A percentile compares a stretch with the other conserved stretches of the same genome.
Conservation (phyloP, 352 stramenopile species). For the Phytophthora aleatoria region DNA sequence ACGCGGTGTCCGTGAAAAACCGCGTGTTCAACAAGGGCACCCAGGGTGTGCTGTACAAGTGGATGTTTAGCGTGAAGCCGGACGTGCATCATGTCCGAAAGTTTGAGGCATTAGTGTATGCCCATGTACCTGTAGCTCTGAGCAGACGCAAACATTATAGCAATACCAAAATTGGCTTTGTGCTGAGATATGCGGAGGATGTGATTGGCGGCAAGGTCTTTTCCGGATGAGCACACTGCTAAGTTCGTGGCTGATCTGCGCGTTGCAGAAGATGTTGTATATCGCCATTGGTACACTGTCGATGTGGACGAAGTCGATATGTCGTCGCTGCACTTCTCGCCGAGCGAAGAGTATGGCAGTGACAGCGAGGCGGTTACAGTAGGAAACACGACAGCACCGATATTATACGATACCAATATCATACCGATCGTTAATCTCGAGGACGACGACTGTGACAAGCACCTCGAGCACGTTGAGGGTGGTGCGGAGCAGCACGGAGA, state of each 20-base stretch:
- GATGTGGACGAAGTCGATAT: not conserved
- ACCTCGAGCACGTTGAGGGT: too few relatives aligned
- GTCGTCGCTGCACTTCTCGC: not conserved
- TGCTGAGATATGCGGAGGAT: not conserved
- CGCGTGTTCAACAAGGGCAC: not conserved
- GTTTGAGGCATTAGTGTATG: not conserved
- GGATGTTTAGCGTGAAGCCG: not conserved
- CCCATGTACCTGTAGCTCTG: not conserved
- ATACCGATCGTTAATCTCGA: conserved; percentile 5
- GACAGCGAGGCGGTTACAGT: too few relatives aligned
- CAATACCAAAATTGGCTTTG: not conserved
- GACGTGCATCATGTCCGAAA: not conserved
- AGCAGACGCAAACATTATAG: not conserved
- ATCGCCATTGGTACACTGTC: not conserved
- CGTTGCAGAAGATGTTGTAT: not conserved
- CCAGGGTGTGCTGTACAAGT: not conserved
- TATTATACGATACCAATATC: too few relatives aligned
- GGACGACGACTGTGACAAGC: conserved; percentile 18
- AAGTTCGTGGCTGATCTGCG: not conserved
- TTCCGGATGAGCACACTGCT: not conserved
- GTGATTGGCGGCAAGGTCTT: not conserved
- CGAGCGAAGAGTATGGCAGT: too few relatives aligned
- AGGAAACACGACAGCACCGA: too few relatives aligned
- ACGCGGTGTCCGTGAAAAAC: not conserved
- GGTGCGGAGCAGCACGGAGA: too few relatives aligned